Evolutionary conservation across 2,329 filamentous ascomycete species (phyloP), one percentile per base, ranked within the genome.

Genomic region (Colletotrichum gloeosporioides): DNA sequence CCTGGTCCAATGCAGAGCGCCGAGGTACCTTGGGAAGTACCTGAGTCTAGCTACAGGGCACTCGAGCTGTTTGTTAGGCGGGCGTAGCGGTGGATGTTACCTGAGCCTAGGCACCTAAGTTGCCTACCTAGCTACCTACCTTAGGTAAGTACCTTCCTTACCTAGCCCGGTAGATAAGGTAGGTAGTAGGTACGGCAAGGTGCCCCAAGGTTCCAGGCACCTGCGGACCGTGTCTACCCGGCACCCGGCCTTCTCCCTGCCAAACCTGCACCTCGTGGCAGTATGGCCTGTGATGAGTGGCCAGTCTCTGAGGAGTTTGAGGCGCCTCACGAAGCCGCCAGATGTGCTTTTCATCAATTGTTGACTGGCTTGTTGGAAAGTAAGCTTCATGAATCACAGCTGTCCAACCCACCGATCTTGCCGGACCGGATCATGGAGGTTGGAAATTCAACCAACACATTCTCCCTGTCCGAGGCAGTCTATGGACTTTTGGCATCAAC

Each of bases 1-100:
- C 73, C 73, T 69, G 44, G 70, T 76, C 22, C 73, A 34, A 61
- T 22, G 31, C 66, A 72, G 39, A 32, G 36, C 53, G 53, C 68
- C 61, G 44, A 66, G 61, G 53, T 25, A 44, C 25, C 39, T 27
- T 53, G 34, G 15, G 12, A 29, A 18, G 25, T 31, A 32, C 63
- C 44, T 29, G 55, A 64, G 49, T 70, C 25, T 32, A n/a, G 65
- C 31, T 55, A 39, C 29, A 39, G 71, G 64, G 44, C 49, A 25
- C 25, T 62, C 29, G 44, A 44, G 32, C 36, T 34, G 39, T 22
- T 27, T 36, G 53, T 25, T 32, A 25, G 53, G 16, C 44, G 25
- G 67, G 32, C 22, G 25, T 29, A 62, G 15, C 53, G 16, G 15
- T 15, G 22, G 22, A 27, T 12, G 27, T 15, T 29, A 61, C 57